phyloP scores from a whole-genome alignment of 805 yeast species.

The Yamadazyma philogaea region DNA sequence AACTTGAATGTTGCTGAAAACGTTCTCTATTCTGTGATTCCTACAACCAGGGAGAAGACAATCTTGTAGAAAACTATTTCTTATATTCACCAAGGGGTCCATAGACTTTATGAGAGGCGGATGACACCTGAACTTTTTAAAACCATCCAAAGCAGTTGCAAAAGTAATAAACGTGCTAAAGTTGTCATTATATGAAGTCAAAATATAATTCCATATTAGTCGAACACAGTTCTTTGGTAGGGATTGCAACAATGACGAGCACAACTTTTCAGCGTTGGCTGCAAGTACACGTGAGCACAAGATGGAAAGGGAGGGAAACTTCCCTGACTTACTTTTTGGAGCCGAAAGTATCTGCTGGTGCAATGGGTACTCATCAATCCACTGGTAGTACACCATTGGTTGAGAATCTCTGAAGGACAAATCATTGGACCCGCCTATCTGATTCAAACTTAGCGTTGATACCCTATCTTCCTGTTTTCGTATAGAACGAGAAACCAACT shows the following conservation, averaged over 20 bases:
- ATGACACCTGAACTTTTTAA: slow-evolving; percentile 25
- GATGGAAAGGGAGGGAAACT: slow-evolving; percentile 17
- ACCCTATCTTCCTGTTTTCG: background rate
- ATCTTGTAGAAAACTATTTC: background rate
- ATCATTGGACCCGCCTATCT: slow-evolving; percentile 11
- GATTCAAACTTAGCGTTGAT: background rate
- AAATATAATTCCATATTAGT: slow-evolving; percentile 31
- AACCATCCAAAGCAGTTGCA: slow-evolving; percentile 19
- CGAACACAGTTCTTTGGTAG: slow-evolving; percentile 29
- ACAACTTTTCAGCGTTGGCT: slow-evolving; percentile 22
- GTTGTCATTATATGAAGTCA: slow-evolving; percentile 27
- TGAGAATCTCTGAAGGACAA: slow-evolving; percentile 13
- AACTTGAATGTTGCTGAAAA: slow-evolving; percentile 29
- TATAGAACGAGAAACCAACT: background rate
- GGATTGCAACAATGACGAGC: slow-evolving; percentile 17
- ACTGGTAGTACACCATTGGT: slow-evolving; percentile 15
- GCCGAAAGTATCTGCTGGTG: background rate
- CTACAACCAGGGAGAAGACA: slow-evolving; percentile 6
- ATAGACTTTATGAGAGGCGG: slow-evolving; percentile 1
- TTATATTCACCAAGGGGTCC: background rate
- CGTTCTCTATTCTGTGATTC: slow-evolving; percentile 34
- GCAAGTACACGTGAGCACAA: slow-evolving; percentile 30
- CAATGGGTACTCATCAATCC: slow-evolving; percentile 14
- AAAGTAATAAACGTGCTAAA: slow-evolving; percentile 28
- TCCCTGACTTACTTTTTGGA: slow-evolving; percentile 3